Percentiles rank a stretch among this genome's conserved stretches.
Evolutionary conservation across 139 green algal genomes (phyloP).

Genomic region (Chlorella sp.): DNA sequence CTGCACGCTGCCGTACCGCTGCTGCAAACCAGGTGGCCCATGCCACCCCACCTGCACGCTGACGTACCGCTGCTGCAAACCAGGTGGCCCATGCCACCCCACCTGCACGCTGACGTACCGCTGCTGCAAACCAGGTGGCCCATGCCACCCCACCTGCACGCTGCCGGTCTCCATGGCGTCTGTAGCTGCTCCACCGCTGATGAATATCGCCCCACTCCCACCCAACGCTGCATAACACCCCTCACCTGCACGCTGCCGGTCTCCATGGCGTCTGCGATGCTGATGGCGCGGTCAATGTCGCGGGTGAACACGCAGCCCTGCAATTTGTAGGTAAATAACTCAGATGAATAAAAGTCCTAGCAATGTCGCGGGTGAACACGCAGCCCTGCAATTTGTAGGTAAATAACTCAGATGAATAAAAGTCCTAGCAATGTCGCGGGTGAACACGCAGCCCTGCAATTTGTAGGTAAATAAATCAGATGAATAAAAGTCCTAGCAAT

Average conservation of each 20-base stretch:
- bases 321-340: background rate
- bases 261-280: slow-evolving; percentile 91
- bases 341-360: background rate
- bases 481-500: background rate
- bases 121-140: too few species aligned
- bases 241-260: slow-evolving; percentile 93
- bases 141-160: slow-evolving; percentile 86
- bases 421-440: slow-evolving; percentile 70
- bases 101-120: too few species aligned
- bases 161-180: slow-evolving; percentile 96
- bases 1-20: background rate
- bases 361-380: slow-evolving; percentile 94
- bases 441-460: slow-evolving; percentile 95
- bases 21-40: too few species aligned
- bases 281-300: slow-evolving; percentile 90
- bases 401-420: background rate
- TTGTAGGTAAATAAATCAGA: background rate
- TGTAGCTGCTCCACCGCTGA: too few species aligned
- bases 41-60: too few species aligned
- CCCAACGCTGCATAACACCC: background rate
- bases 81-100: too few species aligned
- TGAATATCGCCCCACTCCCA: too few species aligned
- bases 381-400: slow-evolving; percentile 74
- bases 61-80: too few species aligned
- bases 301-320: slow-evolving; percentile 95